Conservation (phyloP, 2,329 filamentous ascomycete genomes). For the Hymenoscyphus infarciens region DNA sequence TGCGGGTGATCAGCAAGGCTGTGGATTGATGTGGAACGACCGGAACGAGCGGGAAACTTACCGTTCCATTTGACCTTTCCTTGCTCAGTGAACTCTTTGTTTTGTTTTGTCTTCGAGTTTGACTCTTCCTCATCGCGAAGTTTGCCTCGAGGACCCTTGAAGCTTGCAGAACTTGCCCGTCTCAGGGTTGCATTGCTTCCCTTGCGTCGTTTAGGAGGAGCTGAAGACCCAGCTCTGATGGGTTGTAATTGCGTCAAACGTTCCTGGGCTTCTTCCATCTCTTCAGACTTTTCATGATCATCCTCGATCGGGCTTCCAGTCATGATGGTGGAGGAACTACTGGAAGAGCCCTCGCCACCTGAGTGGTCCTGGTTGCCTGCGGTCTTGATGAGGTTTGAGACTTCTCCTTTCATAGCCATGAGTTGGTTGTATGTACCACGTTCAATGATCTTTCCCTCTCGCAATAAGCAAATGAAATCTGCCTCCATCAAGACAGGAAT, state of each 20-base stretch:
- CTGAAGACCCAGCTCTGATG: conserved; percentile 56
- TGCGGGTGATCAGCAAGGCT: conserved; percentile 24
- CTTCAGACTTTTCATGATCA: conserved; percentile 50
- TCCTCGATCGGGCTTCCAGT: conserved; percentile 37
- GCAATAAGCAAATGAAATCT: conserved; percentile 81
- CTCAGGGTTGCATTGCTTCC: conserved; percentile 79
- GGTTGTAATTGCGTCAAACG: conserved; percentile 70
- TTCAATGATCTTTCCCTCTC: conserved; percentile 79
- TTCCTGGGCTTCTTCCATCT: conserved; percentile 77
- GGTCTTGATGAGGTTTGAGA: conserved; percentile 78
- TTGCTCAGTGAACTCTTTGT: conserved; percentile 85
- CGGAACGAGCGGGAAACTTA: conserved; percentile 29
- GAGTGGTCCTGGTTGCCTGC: conserved; percentile 56
- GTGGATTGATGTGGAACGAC: conserved; percentile 7
- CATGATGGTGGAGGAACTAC: conserved; percentile 56
- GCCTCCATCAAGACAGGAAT: conserved; percentile 88
- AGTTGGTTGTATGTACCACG: conserved; percentile 87
- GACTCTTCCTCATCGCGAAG: conserved; percentile 82
- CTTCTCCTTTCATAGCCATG: conserved; percentile 88
- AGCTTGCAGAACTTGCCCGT: conserved; percentile 87
- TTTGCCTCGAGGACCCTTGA: conserved; percentile 81
- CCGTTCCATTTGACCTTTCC: conserved; percentile 93
- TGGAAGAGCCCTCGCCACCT: conserved; percentile 41
- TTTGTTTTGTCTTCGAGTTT: conserved; percentile 70
- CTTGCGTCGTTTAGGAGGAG: conserved; percentile 50